Evolutionary conservation across 179 eudicot species (phyloP), one percentile per base, ranked within the genome.

Genomic region (Camellia oleifera): DNA sequence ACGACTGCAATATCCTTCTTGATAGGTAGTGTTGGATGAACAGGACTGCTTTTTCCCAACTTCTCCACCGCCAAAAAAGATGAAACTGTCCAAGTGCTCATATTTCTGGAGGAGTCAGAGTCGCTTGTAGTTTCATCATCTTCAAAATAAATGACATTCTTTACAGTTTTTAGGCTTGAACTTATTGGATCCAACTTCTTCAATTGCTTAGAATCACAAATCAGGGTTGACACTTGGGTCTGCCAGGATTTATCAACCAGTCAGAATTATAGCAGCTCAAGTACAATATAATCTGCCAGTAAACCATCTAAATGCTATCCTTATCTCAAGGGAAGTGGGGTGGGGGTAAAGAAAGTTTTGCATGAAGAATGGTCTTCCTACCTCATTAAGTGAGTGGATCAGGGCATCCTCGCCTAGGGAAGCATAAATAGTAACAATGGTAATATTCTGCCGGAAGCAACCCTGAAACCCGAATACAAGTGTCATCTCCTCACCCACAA

Each of bases 361-460:
- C 40, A 77, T 48, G 56, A 40, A 20, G 57, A 53, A 15, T 17
- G 23, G 5, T 77, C 13, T 69, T 1, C 62, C 56, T 65, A 96
- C 99, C 99, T 96, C 98, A 85, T 90, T 94, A 74, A 96, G 92
- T 72, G 97, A 96, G 86, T 94, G 94, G 78, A 94, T 85, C 66
- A 96, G 83, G 54, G 99, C 99, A 44, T 94, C 99, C 78, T 96
- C 98, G 17, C 99, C 97, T 67, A 96, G 87, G 65, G 99, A 90
- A 71, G 99, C 92, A 88, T 96, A 96, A 62, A 96, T 96, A 78
- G 99, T 94, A 81, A 96, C 96, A 65, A 92, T 90, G 2, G 97
- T 89, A 78, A 96, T 76, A 86, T 86, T 94, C 84, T 94, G 98
- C 81, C 97, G 89, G 81, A 91, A 88, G 88, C 97, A 96, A 74